Conservation (phyloP, 2,329 filamentous ascomycete genomes). For the Fusarium nisikadoi region DNA sequence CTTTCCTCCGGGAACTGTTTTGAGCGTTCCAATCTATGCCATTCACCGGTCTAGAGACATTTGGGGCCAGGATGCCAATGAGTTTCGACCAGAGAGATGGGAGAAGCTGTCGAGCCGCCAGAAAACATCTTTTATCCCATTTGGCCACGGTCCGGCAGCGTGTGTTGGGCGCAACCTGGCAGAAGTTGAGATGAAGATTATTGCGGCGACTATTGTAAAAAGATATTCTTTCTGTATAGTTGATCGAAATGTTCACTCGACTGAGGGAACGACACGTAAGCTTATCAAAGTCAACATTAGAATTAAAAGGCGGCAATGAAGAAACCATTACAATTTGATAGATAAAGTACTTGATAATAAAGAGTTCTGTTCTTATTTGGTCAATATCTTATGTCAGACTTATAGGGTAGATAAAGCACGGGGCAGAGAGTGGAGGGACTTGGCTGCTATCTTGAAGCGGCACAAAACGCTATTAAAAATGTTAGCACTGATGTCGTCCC, state of each 20-base stretch:
- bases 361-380: not conserved
- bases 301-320: not conserved
- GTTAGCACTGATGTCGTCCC: not conserved
- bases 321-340: not conserved
- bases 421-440: not conserved
- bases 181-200: not conserved
- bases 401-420: not conserved
- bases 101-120: not conserved
- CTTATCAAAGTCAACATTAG: not conserved
- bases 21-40: not conserved
- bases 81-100: conserved; percentile 1
- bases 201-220: not conserved
- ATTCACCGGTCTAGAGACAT: not conserved
- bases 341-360: not conserved
- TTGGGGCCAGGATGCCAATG: not conserved
- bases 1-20: not conserved
- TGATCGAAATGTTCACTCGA: accelerated
- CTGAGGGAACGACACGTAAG: not conserved
- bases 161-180: not conserved
- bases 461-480: accelerated
- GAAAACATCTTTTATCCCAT: conserved; percentile 1
- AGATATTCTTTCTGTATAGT: not conserved
- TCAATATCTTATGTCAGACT: not conserved
- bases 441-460: accelerated
- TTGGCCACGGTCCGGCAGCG: not conserved